Evolutionary conservation across 2,329 filamentous ascomycete species (phyloP), one percentile per base, ranked within the genome.

Genomic region (Aspergillus transmontanensis): DNA sequence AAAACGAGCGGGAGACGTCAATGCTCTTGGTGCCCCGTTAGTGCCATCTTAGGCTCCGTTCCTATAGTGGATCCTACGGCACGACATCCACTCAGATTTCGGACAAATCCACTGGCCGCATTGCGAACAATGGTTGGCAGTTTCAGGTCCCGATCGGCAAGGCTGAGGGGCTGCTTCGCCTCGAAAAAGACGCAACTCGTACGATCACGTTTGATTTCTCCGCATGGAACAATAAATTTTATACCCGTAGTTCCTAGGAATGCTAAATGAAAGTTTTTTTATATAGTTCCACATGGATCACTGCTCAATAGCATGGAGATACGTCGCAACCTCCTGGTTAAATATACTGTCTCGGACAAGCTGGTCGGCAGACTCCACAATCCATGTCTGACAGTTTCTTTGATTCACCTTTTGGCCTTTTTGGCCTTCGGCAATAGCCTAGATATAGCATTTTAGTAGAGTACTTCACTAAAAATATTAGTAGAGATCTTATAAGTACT

Each of bases 311-410:
- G 56, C 60, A 6, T 62, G 65, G 48, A 78, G 64, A 59, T 74
- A 79, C 28, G 19, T 57, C 23, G 57, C 67, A 58, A 73, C 68
- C 10, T 67, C 65, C 3, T 10, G 14, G 10, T n/a, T 50, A 36
- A 77, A 69, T n/a, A 78, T 73, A 2, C 64, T 48, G 21, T 75
- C 71, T 3, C n/a, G 45, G 11, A 72, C 68, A 28, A 78, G 71
- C 58, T 74, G 68, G 4, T 73, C 65, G 0, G 74, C 73, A 6
- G 75, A 73, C 60, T 78, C 75, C 6, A 77, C 68, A 57, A 77
- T 73, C 76, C 76, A 79, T 12, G 74, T 77, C 67, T 79, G 74
- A 56, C 76, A 79, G 48, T 78, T 66, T 36, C 68, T 71, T 48
- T 75, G 74, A n/a, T 39, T 64, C 45, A 77, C 58, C 60, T 63